Evolutionary conservation across 2,329 filamentous ascomycete genomes (phyloP), one percentile per base, ranked within the genome.

Genomic region (Aspergillus felis): DNA sequence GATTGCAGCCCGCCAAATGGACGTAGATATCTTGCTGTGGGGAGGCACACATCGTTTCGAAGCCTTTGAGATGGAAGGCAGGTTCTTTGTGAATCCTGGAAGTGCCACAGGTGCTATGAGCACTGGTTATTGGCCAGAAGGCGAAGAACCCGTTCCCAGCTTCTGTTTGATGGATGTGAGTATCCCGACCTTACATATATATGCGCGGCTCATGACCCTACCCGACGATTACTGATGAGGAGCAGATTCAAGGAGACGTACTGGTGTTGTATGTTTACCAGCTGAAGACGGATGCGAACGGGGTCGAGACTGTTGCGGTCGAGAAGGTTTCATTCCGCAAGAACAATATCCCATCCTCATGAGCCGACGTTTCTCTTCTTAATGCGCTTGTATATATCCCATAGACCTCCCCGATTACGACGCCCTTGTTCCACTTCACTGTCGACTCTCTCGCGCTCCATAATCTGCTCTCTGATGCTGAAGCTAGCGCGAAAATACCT

Each of bases 91-190:
- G 53, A 89, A 88, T 65, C 86, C 86, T 0, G 86, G 86, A 28
- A 87, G 83, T 71, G 86, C 85, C 2, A 89, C 86, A 3, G 86
- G 86, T 0, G 86, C 86, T 1, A 82, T 86, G 74, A 85, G 80
- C 58, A 84, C 82, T 12, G 80, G 80, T 14, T 85, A 81, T 77
- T 84, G 82, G 78, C 71, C 78, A 2, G 80, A 81, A 47, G 81
- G 78, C 32, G 83, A 90, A 70, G 89, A 93, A 55, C 89, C 89
- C 25, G 87, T 87, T 56, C 93, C 93, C 27, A 96, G 92, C 73
- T 97, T 97, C 76, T 96, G 94, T 71, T 78, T 97, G 74, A 97
- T 97, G 93, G 93, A 97, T 83, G 92, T 97, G 75, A 80, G 91
- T 88, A 22, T n/a, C 32, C 14, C 5, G 25, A 24, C 38, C 12